Base-by-base conservation (phyloP, 1,284 basidiomycete genomes). In the Ceratobasidium sp. region DNA sequence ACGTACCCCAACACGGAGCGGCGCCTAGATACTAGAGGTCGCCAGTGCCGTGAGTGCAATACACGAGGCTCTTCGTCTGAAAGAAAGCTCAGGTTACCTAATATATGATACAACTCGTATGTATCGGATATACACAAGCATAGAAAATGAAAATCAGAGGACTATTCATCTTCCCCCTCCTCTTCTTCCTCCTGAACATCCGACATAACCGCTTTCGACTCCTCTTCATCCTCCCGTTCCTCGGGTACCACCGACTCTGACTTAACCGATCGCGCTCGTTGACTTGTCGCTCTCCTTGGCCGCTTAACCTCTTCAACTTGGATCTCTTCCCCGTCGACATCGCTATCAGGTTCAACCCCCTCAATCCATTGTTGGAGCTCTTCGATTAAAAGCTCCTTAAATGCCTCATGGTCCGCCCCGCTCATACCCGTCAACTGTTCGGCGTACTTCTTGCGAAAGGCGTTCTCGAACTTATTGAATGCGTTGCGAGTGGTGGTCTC, bases 401-500 rank as follows among this genome's bases (percentile, higher is more conserved):
- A 64, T 20, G 60, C 45, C 13, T 35, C 60, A 34, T 64, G 60
- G n/a, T 64, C 60, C 15, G 60, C 60, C 27, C 38, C 43, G 34
- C 31, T 64, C 60, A 64, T 52, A 25, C 60, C 60, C 12, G 45
- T 42, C 4, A 92, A 77, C 69, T 86, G 84, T 35, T 82, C 80
- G 25, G 80, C 80, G 75, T 86, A 93, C 68, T 82, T 81, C 74
- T 87, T 89, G 35, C 78, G 75, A 64, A 94, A 79, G 12, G 80
- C 76, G 3, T 78, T 80, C 68, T 89, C 86, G 78, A 94, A 93
- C 50, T 86, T 85, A 29, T 79, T 78, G 60, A 96, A 82, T 0
- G 90, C 84, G 74, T 92, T 94, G 70, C 87, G 85, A 12, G 89
- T 85, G 0, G 85, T 79, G 0, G 87, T 80, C 72, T 95, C 92